phyloP scores from a whole-genome alignment of 75 land plant genomes.

The Isoetes taiwanensis region DNA sequence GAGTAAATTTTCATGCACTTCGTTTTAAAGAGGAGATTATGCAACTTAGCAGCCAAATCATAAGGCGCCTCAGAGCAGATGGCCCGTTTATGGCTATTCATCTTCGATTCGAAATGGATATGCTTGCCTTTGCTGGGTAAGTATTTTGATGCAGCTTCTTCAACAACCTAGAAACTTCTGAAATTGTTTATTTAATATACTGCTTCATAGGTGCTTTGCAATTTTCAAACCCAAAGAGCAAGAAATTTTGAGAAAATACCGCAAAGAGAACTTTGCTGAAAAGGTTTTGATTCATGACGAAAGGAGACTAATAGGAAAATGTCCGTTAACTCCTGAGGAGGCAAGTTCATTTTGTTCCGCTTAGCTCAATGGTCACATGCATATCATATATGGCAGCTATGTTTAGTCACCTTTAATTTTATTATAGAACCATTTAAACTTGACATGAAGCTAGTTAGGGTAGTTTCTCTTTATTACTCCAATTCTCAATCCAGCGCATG shows the following conservation, averaged over 20 bases:
- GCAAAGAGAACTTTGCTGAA: conserved; percentile 72
- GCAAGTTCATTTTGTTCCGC: conserved; percentile 15
- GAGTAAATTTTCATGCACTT: conserved; percentile 92
- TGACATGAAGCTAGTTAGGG: no score
- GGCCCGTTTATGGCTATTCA: conserved; percentile 94
- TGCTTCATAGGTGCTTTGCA: conserved; percentile 58
- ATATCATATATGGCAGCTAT: background rate
- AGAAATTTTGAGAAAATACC: conserved; percentile 53
- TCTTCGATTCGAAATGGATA: conserved; percentile 97
- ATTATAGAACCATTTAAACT: no score
- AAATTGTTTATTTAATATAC: background rate
- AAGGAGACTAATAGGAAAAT: conserved; percentile 87
- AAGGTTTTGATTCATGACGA: conserved; percentile 48
- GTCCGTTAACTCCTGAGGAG: conserved; percentile 96
- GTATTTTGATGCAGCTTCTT: conserved; percentile 9
- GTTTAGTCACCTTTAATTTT: no score
- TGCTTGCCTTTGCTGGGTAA: conserved; percentile 98
- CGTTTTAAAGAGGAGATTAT: conserved; percentile 72
- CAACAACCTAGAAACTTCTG: background rate
- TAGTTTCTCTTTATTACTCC: no score
- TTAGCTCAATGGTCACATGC: background rate
- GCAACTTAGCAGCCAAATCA: conserved; percentile 56
- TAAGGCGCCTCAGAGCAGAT: conserved; percentile 53
- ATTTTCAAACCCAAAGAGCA: conserved; percentile 82
- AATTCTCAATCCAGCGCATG: no score